These are phyloP conservation scores for Arachis stenosperma DNA, from an alignment of 306 rosid genomes.

Conservation along the genomic window DNA sequence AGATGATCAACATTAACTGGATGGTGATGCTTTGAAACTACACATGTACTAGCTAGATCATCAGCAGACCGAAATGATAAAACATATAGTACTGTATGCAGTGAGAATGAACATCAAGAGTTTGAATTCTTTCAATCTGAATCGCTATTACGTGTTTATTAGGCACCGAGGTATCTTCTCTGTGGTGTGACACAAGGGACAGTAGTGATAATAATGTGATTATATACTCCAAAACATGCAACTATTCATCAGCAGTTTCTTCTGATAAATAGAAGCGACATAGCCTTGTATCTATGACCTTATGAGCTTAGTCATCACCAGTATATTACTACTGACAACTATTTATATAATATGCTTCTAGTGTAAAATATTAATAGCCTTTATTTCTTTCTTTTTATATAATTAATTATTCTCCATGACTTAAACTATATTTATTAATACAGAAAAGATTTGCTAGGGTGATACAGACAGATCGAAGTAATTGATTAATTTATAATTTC, in stretches of 20 bases:
- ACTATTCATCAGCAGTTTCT: slow-evolving; percentile 42
- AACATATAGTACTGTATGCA: no score
- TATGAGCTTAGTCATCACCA: slow-evolving; percentile 6
- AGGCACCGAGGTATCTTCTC: slow-evolving; percentile 35
- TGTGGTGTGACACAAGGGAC: slow-evolving; percentile 28
- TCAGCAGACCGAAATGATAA: not conserved
- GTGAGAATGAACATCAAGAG: no score
- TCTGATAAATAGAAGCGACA: slow-evolving; percentile 16
- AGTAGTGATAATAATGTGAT: slow-evolving; percentile 16
- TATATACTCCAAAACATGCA: not conserved
- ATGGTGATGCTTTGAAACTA: no score
- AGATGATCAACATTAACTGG: no score
- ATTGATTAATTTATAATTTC: not conserved
- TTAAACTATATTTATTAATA: not conserved
- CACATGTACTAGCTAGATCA: not conserved
- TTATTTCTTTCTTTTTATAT: not conserved
- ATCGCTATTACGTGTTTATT: slow-evolving; percentile 9
- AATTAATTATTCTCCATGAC: not conserved
- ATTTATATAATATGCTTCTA: not conserved
- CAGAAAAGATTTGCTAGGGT: not conserved
- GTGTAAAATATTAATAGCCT: not conserved
- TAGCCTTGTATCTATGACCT: slow-evolving; percentile 15
- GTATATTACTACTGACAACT: slow-evolving; percentile 11
- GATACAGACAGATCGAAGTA: not conserved
- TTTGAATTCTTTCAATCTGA: not conserved